Evolutionary conservation across 2,329 filamentous ascomycete genomes (phyloP).

Genomic region (Paramyrothecium roridum): DNA sequence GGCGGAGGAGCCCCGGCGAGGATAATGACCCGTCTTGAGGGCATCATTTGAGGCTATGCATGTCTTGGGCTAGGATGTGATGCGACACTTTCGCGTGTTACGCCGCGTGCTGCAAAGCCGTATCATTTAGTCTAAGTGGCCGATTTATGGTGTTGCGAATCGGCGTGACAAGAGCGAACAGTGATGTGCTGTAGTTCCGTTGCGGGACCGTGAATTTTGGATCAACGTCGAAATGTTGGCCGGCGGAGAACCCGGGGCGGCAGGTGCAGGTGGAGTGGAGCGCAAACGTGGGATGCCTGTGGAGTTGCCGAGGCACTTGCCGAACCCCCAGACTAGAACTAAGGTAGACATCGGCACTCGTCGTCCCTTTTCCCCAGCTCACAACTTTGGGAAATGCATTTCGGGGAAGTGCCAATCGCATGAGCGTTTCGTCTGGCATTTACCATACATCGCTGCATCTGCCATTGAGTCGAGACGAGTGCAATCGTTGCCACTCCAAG

Average conservation of each 20-base stretch:
- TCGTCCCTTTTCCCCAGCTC: background rate
- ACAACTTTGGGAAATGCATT: too few relatives aligned
- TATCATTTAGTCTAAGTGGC: too few relatives aligned
- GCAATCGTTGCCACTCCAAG: constrained; percentile 1
- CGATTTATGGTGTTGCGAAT: too few relatives aligned
- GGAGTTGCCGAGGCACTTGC: background rate
- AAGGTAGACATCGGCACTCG: background rate
- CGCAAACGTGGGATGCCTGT: background rate
- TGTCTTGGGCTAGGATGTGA: background rate
- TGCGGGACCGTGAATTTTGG: background rate
- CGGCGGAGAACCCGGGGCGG: background rate
- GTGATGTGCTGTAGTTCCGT: background rate
- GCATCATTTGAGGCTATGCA: constrained; percentile 11
- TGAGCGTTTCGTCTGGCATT: too few relatives aligned
- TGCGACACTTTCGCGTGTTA: too few relatives aligned
- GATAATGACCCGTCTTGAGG: constrained; percentile 29
- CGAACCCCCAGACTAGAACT: background rate
- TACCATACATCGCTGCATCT: too few relatives aligned
- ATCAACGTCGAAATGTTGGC: background rate
- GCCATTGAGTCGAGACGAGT: background rate
- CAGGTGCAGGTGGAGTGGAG: too few relatives aligned
- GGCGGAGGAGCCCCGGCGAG: constrained; percentile 31
- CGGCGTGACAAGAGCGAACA: background rate
- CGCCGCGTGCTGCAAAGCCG: too few relatives aligned
- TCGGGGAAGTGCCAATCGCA: too few relatives aligned